phyloP scores from a whole-genome alignment of 2,329 filamentous ascomycete species.

The Fusarium sp. region DNA sequence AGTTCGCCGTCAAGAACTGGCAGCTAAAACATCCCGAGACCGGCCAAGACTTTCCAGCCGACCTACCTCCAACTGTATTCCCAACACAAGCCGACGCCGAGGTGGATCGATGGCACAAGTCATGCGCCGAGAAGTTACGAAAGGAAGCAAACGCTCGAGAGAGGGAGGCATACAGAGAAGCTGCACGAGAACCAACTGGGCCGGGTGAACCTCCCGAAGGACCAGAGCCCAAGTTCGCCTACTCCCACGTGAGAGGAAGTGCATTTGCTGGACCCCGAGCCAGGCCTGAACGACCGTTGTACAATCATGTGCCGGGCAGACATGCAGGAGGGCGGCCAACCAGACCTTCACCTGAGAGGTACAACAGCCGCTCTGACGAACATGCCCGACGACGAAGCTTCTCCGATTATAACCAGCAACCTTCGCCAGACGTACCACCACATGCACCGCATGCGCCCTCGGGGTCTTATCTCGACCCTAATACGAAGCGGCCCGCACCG shows the following conservation, averaged over 20 bases:
- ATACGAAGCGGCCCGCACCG: conserved; percentile 47
- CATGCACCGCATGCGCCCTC: conserved; percentile 46
- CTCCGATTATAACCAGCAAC: conserved; percentile 60
- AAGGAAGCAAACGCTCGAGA: conserved; percentile 63
- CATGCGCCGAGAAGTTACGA: conserved; percentile 77
- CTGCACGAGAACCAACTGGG: conserved; percentile 36
- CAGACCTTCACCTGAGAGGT: conserved; percentile 51
- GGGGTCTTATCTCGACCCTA: conserved; percentile 51
- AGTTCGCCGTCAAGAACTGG: conserved; percentile 83
- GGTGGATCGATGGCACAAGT: conserved; percentile 89
- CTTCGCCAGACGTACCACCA: conserved; percentile 46
- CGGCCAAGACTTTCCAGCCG: conserved; percentile 72
- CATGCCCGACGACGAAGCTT: conserved; percentile 62
- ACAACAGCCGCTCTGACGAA: conserved; percentile 55
- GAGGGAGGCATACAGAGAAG: conserved; percentile 46
- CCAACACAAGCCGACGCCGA: conserved; percentile 79
- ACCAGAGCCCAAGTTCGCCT: conserved; percentile 53
- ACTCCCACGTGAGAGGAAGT: conserved; percentile 50
- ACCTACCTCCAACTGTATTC: conserved; percentile 72
- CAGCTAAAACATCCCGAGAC: conserved; percentile 80
- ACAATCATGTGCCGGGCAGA: conserved; percentile 57
- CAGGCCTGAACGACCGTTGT: conserved; percentile 52
- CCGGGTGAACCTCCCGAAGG: conserved; percentile 47
- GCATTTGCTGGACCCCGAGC: conserved; percentile 46
- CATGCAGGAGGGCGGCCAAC: conserved; percentile 48